These are phyloP conservation scores for Naganishia vaughanmartiniae DNA, from an alignment of 768 basidiomycete species.

Conservation along the genomic window DNA sequence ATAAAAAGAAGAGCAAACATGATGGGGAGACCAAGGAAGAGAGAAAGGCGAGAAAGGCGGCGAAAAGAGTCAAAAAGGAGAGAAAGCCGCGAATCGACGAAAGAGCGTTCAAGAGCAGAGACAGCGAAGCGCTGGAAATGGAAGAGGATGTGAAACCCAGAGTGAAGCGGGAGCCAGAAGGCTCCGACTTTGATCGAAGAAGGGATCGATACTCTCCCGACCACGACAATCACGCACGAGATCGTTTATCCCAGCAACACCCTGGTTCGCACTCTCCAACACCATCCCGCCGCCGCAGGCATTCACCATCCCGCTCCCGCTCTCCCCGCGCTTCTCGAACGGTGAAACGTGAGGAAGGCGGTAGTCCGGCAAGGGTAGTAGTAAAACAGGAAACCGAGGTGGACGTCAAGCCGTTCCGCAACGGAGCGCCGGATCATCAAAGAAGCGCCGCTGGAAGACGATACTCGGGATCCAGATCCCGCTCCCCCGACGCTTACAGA, in stretches of 20 bases:
- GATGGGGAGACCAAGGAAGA: conserved; percentile 59
- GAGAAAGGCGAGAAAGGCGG: conserved; percentile 70
- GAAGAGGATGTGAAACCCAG: not conserved
- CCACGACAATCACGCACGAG: too few relatives aligned
- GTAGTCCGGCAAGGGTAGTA: not conserved
- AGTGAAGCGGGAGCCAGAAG: not conserved
- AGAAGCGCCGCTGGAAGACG: not conserved
- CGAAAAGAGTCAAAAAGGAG: conserved; percentile 71
- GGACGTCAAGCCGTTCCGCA: conserved; percentile 13
- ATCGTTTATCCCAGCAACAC: not conserved
- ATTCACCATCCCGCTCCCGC: conserved; percentile 3
- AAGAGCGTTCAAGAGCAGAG: not conserved
- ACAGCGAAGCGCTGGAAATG: not conserved
- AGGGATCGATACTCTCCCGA: too few relatives aligned
- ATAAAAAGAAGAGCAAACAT: conserved; percentile 60
- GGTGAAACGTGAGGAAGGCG: not conserved
- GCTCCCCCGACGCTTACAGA: not conserved
- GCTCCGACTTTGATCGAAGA: too few relatives aligned
- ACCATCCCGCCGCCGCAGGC: not conserved
- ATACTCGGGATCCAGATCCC: not conserved
- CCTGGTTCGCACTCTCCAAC: not conserved
- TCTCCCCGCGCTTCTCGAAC: not conserved
- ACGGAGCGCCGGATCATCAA: not conserved
- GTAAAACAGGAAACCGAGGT: conserved; percentile 13
- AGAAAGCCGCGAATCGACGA: conserved; percentile 63